Evolutionary conservation across 192 early-diverging fungal genomes (phyloP), one percentile per base, ranked within the genome.

Genomic region (Geranomyces variabilis): DNA sequence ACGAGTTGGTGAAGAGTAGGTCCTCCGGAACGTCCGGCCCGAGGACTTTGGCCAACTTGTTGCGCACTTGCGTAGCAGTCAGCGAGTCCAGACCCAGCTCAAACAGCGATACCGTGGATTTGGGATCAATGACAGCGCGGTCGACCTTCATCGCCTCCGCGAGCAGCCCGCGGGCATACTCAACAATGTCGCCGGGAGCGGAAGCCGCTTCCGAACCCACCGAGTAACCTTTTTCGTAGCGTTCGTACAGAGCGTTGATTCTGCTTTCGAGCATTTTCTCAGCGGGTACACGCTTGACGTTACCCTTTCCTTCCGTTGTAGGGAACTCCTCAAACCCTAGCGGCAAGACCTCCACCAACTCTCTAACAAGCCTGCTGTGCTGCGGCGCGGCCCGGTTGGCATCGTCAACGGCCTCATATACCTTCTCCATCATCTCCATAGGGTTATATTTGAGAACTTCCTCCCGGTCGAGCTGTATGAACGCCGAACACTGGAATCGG

Each of bases 81-180:
- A 68, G 49, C 14, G 66, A 68, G 31, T 68, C 66, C 26, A 68
- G 49, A 31, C 66, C 66, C 4, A 68, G 14, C 53, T 53, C 66
- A 22, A 68, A 68, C 4, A 68, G 51, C 7, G 66, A 68, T 7
- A 24, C 22, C 3, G 33, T 29, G 33, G 1, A 24, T 9, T 56
- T 19, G 63, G 41, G n/a, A n/a, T 24, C 21, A 46, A 48, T 33
- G 13, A 12, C 14, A 10, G 66, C 1, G 28, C 24, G 24, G 22
- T 51, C 55, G 5, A 68, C 6, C 17, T 43, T 57, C 66, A 68
- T 68, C 30, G 53, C 29, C 33, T 51, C 55, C 8, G 66, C 47
- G 1, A 57, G 24, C 14, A 43, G 0, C 19, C 31, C 0, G 33
- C 17, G 17, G 29, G 36, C 31, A 34, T 31, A 34, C 19, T 68